Evolutionary conservation across 768 basidiomycete species (phyloP), one percentile per base, ranked within the genome.

Genomic region (Mycena polygramma): DNA sequence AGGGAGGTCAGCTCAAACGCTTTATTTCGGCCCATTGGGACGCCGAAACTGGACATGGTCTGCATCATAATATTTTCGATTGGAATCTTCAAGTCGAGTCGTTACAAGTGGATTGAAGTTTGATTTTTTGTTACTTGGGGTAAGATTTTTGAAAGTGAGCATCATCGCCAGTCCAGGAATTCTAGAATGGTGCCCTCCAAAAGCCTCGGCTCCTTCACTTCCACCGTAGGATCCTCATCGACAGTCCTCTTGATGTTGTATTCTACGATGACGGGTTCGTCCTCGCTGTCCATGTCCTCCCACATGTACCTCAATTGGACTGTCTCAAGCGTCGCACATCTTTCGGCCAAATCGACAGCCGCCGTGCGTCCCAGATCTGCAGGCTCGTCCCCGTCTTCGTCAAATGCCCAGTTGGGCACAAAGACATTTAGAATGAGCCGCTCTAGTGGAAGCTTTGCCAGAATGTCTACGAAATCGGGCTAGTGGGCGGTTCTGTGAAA

Each of bases 151-250:
- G 30, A 48, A 7, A 48, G 26, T 41, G 11, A 52, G 39, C 3
- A 9, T 63, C 22, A 63, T 22, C 51, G 61, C 61, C 61, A 63
- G 37, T 63, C 61, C 61, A 63, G 37, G 22, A 63, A 63, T 19
- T 41, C 61, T 19, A 63, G 39, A 24, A 63, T 51, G 10, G 61
- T 63, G 13, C 61, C 61, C 49, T 52, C 61, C 37, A 63, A 36
- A n/a, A 19, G 15, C 41, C 14, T 63, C 14, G 61, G 61, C n/a
- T 52, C 37, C 2, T 7, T 19, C 61, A 52, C 49, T 22, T 59
- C 43, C 24, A 59, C 13, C 41, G 22, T 43, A 26, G 24, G 4
- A 26, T 5, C 41, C n/a, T 35, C 22, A 1, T 4, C 15, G 7
- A 4, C 24, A 7, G 22, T 6, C 39, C 41, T 41, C 26, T 24